Evolutionary conservation across 805 yeast species (phyloP).

Genomic region (Starmerella cellae): DNA sequence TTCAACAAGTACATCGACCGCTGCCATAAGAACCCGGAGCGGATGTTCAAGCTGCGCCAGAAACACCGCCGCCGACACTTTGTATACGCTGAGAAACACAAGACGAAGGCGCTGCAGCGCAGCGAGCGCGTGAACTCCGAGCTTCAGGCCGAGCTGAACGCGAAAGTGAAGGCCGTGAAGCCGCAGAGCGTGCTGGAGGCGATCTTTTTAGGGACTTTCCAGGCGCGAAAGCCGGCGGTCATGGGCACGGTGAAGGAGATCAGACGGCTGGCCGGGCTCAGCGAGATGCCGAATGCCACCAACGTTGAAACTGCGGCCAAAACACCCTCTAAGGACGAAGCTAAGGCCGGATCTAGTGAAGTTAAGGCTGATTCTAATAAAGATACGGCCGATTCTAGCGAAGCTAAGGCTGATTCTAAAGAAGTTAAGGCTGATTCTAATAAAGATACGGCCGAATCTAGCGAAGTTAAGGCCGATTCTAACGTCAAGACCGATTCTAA

Average conservation of each 20-base stretch:
- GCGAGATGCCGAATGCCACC: background rate
- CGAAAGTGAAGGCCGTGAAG: slow-evolving; percentile 25
- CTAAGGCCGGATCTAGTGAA: background rate
- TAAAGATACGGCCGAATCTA: background rate
- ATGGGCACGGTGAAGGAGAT: slow-evolving; percentile 26
- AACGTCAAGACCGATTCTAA: background rate
- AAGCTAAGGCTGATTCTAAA: background rate
- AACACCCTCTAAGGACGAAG: background rate
- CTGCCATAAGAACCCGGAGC: slow-evolving; percentile 45
- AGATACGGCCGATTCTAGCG: background rate
- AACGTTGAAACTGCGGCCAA: background rate
- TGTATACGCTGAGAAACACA: slow-evolving; percentile 17
- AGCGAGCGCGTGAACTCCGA: slow-evolving; percentile 35
- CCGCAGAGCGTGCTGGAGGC: slow-evolving; percentile 26
- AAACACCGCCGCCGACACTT: slow-evolving; percentile 20
- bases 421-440: background rate
- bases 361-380: background rate
- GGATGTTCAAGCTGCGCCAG: slow-evolving; percentile 35
- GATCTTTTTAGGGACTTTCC: slow-evolving; percentile 22
- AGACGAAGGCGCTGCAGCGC: slow-evolving; percentile 8
- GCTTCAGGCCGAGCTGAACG: slow-evolving; percentile 33
- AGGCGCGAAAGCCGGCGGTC: slow-evolving; percentile 25
- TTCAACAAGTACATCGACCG: slow-evolving; percentile 63
- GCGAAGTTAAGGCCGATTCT: background rate
- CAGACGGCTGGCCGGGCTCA: slow-evolving; percentile 39